Evolutionary conservation across 1,284 basidiomycete genomes (phyloP).

Genomic region (Trametes sp.): DNA sequence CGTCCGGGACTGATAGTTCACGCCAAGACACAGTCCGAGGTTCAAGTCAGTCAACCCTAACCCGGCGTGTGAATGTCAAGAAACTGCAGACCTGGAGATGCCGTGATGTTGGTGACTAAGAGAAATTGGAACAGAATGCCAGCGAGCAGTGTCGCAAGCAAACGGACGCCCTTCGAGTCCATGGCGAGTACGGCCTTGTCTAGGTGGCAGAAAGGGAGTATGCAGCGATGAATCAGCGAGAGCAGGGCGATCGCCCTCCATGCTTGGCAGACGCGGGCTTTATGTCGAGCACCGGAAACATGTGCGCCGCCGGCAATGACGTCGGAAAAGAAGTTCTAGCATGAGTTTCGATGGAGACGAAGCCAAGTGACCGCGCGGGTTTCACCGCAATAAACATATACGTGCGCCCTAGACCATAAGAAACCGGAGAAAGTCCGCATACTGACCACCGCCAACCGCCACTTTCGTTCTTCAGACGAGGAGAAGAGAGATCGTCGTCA

Average conservation of each 20-base stretch:
- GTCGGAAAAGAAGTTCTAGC: not conserved
- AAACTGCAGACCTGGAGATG: constrained; percentile 1
- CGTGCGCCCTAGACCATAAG: not conserved
- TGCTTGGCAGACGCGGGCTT: not conserved
- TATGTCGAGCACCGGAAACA: not conserved
- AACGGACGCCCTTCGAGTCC: not conserved
- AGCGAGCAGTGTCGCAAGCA: not conserved
- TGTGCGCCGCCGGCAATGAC: constrained; percentile 1
- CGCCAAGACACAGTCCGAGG: not conserved
- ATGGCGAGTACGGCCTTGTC: not conserved
- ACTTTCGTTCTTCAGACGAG: not conserved
- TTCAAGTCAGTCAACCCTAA: not conserved
- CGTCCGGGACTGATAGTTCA: not conserved
- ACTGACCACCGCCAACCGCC: not conserved
- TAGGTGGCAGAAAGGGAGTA: not conserved
- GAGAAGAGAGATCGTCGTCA: constrained; percentile 13
- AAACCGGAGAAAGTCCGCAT: not conserved
- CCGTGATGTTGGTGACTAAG: constrained; percentile 3
- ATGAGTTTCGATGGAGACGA: constrained; percentile 1
- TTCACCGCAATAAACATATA: constrained; percentile 1
- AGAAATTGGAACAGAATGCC: not conserved
- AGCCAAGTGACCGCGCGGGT: not conserved
- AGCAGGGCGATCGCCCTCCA: not conserved
- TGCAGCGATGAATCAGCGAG: not conserved
- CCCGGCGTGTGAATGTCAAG: not conserved